Evolutionary conservation across 2,329 filamentous ascomycete species (phyloP).

Genomic region (Colletotrichum sp.): DNA sequence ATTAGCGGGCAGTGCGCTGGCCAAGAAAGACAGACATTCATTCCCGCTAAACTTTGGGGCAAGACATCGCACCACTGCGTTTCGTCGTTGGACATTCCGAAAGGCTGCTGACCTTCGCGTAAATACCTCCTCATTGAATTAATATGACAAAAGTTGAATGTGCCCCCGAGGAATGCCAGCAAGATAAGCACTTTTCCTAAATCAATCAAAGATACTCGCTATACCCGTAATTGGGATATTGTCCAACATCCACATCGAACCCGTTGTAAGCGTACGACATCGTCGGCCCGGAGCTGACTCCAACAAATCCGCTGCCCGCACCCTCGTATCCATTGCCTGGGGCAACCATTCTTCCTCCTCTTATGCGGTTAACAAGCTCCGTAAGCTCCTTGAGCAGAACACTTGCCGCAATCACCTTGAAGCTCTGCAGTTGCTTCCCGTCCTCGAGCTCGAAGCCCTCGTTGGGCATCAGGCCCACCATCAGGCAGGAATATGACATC

Average conservation of each 20-base stretch:
- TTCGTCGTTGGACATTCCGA: neutral
- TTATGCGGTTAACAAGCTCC: constrained; percentile 4
- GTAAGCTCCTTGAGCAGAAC: constrained; percentile 36
- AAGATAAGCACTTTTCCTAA: neutral
- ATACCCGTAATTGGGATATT: constrained; percentile 15
- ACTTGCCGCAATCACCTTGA: constrained; percentile 41
- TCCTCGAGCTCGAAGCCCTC: constrained; percentile 22
- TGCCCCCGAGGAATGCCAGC: neutral
- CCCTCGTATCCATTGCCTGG: neutral
- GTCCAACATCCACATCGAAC: constrained; percentile 12
- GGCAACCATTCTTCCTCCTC: neutral
- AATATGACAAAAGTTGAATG: neutral
- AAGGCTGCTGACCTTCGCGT: neutral
- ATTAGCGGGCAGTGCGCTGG: neutral
- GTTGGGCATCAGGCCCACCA: constrained; percentile 24
- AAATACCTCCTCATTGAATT: neutral
- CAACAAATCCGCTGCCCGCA: neutral
- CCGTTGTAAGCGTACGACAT: constrained; percentile 5
- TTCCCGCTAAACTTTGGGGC: neutral
- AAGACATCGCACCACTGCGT: neutral
- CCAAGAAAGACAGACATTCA: neutral
- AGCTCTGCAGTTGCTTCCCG: constrained; percentile 32
- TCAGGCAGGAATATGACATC: constrained; percentile 39
- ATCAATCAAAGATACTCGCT: neutral
- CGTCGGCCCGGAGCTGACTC: neutral